Percentiles rank a stretch among this genome's conserved stretches.
These are phyloP conservation scores for Penicillium sp. DNA, from an alignment of 2,329 filamentous ascomycete species.

Conservation along the genomic window DNA sequence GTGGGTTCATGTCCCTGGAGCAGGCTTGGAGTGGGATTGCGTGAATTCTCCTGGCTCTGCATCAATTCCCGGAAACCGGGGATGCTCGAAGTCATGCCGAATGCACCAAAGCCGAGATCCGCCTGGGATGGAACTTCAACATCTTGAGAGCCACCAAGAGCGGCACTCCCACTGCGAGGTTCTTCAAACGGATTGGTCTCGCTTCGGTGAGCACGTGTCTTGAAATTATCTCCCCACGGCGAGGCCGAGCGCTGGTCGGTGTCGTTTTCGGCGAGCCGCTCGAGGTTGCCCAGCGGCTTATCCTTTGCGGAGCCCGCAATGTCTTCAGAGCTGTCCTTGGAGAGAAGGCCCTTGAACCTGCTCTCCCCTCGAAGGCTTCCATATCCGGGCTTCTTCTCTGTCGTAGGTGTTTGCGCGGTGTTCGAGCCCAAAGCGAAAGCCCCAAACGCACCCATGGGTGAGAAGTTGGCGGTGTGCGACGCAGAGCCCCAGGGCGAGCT, in stretches of 20 bases:
- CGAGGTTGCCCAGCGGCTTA: slow-evolving; percentile 53
- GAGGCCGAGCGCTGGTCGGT: slow-evolving; percentile 47
- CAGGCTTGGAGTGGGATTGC: slow-evolving; percentile 55
- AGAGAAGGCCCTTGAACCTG: slow-evolving; percentile 79
- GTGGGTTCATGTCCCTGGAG: slow-evolving; percentile 63
- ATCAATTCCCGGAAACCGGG: slow-evolving; percentile 57
- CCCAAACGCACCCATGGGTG: slow-evolving; percentile 81
- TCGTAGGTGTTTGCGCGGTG: slow-evolving; percentile 52
- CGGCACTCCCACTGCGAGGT: slow-evolving; percentile 60
- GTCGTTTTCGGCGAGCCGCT: slow-evolving; percentile 54
- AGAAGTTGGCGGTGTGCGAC: slow-evolving; percentile 61
- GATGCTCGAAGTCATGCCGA: slow-evolving; percentile 59
- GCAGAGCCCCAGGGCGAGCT: slow-evolving; percentile 59
- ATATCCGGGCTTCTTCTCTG: slow-evolving; percentile 69
- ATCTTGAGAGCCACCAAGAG: slow-evolving; percentile 72
- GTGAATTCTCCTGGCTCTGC: slow-evolving; percentile 56
- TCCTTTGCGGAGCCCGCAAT: slow-evolving; percentile 52
- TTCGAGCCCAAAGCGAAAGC: slow-evolving; percentile 69
- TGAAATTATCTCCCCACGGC: slow-evolving; percentile 51
- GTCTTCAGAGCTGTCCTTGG: slow-evolving; percentile 71
- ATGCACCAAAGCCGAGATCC: slow-evolving; percentile 58
- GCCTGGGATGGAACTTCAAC: slow-evolving; percentile 36
- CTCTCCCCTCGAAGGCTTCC: slow-evolving; percentile 71
- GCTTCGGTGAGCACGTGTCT: slow-evolving; percentile 49
- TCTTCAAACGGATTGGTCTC: slow-evolving; percentile 52